Base-by-base conservation (phyloP, 2,329 filamentous ascomycete genomes). In the Apiospora malaysiana region DNA sequence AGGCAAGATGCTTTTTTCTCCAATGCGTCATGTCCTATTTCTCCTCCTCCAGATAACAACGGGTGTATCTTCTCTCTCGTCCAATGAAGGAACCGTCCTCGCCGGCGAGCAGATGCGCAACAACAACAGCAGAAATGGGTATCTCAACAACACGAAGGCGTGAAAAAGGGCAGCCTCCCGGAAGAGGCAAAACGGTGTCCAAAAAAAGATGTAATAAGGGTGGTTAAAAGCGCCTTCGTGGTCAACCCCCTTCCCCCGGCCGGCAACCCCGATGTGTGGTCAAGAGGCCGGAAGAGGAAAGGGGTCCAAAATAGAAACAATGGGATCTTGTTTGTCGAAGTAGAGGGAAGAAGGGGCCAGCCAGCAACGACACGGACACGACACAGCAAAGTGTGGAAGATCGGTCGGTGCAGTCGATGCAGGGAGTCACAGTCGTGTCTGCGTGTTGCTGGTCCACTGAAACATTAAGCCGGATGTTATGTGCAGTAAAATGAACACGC, bases 371-470 rank as follows among this genome's bases (percentile, higher is more conserved):
- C 27, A 18, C 32, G 40, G 6, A 40, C 65, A 46, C 45, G 65
- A 32, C 9, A 10, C 66, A 43, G 69, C 21, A 66, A 68, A 45
- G 42, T 45, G 40, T 68, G 56, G 37, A 32, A 51, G 27, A 32
- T 59, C 51, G 51, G 16, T 59, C 40, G 67, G 66, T 67, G 32
- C 47, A 69, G 69, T 46, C 59, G 23, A 66, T 68, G 25, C 66
- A 69, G 32, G 56, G 32, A 63, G 56, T 40, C 56, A n/a, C 56
- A 63, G 32, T n/a, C 32, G 56, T 63, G 56, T 37, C 7, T n/a
- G 27, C 21, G 68, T n/a, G 70, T 74, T 77, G 75, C 76, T 73
- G 75, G 75, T 75, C 76, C 66, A 78, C 76, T 77, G 77, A 79
- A 75, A 78, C 77, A 78, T 79, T 79, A 79, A 75, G 69, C 72